A percentile compares a stretch with the other conserved stretches of the same genome.
phyloP scores from a whole-genome alignment of 176 grass and related monocot genomes.

The Elymus sibiricus region DNA sequence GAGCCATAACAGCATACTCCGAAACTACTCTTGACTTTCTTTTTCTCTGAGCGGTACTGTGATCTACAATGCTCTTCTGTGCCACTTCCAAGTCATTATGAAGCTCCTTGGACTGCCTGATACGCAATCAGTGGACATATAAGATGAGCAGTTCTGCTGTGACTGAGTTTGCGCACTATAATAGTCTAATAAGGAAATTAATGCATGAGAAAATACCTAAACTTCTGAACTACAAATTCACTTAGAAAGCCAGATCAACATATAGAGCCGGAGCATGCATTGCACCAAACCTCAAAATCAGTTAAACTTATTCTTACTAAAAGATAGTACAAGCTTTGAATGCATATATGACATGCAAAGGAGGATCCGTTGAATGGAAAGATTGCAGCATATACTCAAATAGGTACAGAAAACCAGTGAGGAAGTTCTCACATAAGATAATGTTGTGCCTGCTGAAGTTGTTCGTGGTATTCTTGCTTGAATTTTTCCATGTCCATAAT shows the following conservation, averaged over 20 bases:
- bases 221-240: neutral
- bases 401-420: conserved; percentile 12
- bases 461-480: conserved; percentile 55
- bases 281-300: conserved; percentile 1
- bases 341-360: neutral
- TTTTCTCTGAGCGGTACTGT: conserved; percentile 47
- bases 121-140: conserved; percentile 7
- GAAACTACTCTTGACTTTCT: conserved; percentile 57
- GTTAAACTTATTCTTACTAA: neutral
- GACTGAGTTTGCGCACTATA: neutral
- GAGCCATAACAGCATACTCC: conserved; percentile 57
- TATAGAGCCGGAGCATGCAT: neutral
- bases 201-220: conserved; percentile 18
- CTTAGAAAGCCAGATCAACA: neutral
- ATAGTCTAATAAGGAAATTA: neutral
- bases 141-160: neutral
- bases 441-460: conserved; percentile 60
- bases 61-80: conserved; percentile 53
- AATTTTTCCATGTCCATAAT: conserved; percentile 82
- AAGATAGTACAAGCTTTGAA: neutral
- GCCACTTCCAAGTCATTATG: conserved; percentile 45
- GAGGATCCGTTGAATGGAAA: neutral
- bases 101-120: conserved; percentile 68
- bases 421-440: conserved; percentile 53
- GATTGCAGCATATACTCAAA: neutral